These are phyloP conservation scores for Parasitella parasitica DNA, from an alignment of 371 early-diverging fungal genomes.

Conservation along the genomic window DNA sequence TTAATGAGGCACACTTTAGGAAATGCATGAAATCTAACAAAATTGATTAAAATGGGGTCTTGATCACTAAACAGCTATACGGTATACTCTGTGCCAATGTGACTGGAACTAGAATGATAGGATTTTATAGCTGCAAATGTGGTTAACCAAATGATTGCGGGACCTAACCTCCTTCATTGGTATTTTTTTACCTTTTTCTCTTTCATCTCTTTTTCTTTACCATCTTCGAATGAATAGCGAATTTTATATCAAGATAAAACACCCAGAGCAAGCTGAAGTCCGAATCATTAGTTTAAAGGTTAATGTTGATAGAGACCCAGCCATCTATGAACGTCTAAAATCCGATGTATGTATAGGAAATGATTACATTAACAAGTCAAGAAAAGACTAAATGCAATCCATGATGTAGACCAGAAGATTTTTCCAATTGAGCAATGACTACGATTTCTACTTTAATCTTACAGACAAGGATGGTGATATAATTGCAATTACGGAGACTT, in stretches of 20 bases:
- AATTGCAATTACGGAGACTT: not conserved
- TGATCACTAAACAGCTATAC: too few relatives aligned
- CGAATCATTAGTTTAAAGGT: not conserved
- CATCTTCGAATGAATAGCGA: not conserved
- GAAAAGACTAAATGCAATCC: not conserved
- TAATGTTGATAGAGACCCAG: not conserved
- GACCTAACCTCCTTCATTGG: not conserved
- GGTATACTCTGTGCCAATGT: not conserved
- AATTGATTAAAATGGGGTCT: too few relatives aligned
- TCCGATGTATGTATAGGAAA: not conserved
- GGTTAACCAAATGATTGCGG: slow-evolving; percentile 3
- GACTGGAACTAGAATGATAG: not conserved
- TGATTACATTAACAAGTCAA: too few relatives aligned
- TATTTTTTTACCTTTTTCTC: not conserved
- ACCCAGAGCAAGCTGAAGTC: not conserved
- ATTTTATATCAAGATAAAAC: slow-evolving; percentile 1
- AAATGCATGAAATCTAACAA: too few relatives aligned
- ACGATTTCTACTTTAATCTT: not conserved
- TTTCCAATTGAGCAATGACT: not conserved
- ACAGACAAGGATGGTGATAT: slow-evolving; percentile 5
- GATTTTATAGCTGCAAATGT: not conserved
- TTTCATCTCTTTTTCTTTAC: not conserved
- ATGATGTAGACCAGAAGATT: not conserved
- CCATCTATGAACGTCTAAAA: not conserved
- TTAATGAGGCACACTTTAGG: too few relatives aligned